Conservation (phyloP, 139 green algal species). For the Picochlorum sp. region DNA sequence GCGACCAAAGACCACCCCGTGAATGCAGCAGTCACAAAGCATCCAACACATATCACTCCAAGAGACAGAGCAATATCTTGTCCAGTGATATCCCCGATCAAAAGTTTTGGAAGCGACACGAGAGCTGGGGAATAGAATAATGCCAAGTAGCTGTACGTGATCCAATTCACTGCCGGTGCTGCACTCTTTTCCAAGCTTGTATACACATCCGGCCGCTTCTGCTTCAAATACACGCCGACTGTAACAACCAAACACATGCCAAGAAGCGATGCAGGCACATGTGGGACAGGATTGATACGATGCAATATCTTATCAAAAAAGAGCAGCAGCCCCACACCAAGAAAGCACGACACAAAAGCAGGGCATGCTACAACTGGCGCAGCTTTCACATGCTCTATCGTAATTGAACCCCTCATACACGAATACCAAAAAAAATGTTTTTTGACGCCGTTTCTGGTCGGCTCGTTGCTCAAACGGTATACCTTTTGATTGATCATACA, state of each 20-base stretch:
- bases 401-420: too few species aligned
- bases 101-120: conserved; percentile 63
- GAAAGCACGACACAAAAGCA: too few species aligned
- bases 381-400: too few species aligned
- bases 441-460: too few species aligned
- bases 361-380: too few species aligned
- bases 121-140: conserved; percentile 85
- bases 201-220: not conserved
- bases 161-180: conserved; percentile 62
- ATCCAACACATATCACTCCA: not conserved
- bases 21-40: conserved; percentile 5
- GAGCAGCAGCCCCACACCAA: too few species aligned
- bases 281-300: too few species aligned
- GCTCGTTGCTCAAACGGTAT: too few species aligned
- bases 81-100: conserved; percentile 16
- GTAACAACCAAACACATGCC: not conserved
- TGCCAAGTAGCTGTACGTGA: conserved; percentile 71
- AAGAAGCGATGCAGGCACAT: too few species aligned
- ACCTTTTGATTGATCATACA: too few species aligned
- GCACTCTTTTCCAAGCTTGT: not conserved
- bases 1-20: not conserved
- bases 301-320: too few species aligned
- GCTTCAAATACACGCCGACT: not conserved
- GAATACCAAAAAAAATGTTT: too few species aligned
- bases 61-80: not conserved